These are phyloP conservation scores for Cryptococcus sp. DNA, from an alignment of 1,284 basidiomycete genomes.

Conservation along the genomic window DNA sequence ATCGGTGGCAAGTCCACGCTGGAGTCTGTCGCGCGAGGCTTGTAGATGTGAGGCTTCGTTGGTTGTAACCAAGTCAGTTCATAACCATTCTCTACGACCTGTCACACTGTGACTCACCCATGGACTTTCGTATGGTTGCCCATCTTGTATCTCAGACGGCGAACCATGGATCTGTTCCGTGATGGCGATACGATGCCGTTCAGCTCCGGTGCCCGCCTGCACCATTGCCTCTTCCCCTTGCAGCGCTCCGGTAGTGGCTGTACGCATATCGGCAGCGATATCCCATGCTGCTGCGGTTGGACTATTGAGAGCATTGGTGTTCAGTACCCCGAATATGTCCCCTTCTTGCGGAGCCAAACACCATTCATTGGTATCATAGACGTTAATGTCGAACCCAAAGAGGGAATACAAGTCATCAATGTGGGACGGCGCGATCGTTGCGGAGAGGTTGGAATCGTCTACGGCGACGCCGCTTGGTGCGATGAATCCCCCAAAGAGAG, in stretches of 20 bases:
- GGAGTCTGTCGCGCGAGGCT: conserved; percentile 19
- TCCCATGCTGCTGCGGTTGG: conserved; percentile 1
- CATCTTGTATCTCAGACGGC: conserved; percentile 19
- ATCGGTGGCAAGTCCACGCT: conserved; percentile 11
- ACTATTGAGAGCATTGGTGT: conserved; percentile 17
- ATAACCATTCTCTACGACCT: no score
- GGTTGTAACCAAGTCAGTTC: not conserved
- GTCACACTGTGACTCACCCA: conserved; percentile 17
- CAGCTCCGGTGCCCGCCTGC: not conserved
- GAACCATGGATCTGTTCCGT: conserved; percentile 18
- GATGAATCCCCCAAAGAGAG: no score
- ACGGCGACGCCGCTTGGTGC: no score
- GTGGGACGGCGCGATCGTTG: no score
- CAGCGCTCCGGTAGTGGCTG: no score
- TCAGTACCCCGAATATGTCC: conserved; percentile 22
- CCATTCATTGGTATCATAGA: conserved; percentile 10
- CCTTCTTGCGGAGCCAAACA: conserved; percentile 10
- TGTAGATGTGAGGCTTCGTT: conserved; percentile 21
- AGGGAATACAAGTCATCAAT: no score
- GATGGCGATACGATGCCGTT: not conserved
- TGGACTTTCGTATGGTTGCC: conserved; percentile 18
- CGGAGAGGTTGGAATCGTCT: no score
- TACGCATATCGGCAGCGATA: not conserved
- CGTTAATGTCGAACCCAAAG: no score
- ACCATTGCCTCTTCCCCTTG: no score